Base-by-base conservation (phyloP, 176 grass and related monocot genomes). In the Aechmea fasciata region DNA sequence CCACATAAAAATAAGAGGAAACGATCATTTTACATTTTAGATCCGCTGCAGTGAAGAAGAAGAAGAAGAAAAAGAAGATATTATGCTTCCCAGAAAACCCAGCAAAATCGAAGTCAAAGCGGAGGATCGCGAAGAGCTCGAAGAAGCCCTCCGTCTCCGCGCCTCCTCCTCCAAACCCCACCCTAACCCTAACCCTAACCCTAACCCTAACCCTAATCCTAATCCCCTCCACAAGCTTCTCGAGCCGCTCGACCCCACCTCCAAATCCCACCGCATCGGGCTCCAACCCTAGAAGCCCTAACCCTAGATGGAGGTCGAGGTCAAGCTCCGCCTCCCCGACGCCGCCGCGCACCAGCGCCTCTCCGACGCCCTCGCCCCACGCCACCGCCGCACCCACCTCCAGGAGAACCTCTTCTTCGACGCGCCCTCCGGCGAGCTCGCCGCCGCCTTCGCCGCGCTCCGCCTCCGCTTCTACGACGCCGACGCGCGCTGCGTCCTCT, bases 331-430 rank as follows among this genome's bases (percentile, higher is more conserved):
- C 33, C 81, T 96, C 41, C 84, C 84, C 26, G 76, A 96, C 63
- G 75, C 91, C 65, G 79, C 66, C 23, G 91, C 83, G 13, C 91
- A 96, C 81, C 75, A 78, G 66, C 91, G 73, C 73, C 87, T 96
- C 69, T 85, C 87, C 74, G 63, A 85, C 75, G 80, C 69, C 55
- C 91, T 96, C 66, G 67, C 72, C 3, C 71, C 91, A 11, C 75
- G 17, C 55, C 87, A 90, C 55, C 79, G 76, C 19, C 80, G 87
- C 73, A 96, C 87, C 71, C 63, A 83, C 69, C 74, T 76, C 66
- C 90, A 95, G 76, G 83, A 86, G 54, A 96, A 96, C 66, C 71
- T 90, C 62, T 96, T 96, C 79, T 96, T 96, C 72, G 91, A 96
- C 74, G 84, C 78, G n/a, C 48, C 81, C 24, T 68, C 78, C 65